phyloP scores from a whole-genome alignment of 768 basidiomycete genomes.

The Mycena crocata region DNA sequence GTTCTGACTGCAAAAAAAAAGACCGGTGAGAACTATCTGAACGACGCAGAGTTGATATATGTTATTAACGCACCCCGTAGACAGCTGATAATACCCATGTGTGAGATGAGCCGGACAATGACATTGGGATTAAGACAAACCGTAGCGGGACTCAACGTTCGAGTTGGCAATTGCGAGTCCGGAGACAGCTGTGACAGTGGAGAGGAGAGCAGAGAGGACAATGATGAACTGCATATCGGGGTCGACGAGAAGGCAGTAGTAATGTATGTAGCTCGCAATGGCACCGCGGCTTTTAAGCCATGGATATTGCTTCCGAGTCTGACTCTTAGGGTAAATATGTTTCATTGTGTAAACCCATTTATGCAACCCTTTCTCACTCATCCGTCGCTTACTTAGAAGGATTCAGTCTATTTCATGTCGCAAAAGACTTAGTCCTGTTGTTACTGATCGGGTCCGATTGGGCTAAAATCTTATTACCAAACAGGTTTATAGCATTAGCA shows the following conservation, averaged over 20 bases:
- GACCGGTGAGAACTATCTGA: no score
- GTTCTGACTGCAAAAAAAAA: no score
- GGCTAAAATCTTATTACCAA: no score
- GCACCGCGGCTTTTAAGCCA: slow-evolving; percentile 8
- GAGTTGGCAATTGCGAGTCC: slow-evolving; percentile 5
- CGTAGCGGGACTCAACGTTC: slow-evolving; percentile 9
- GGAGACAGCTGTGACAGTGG: slow-evolving; percentile 12
- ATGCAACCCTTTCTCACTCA: not conserved
- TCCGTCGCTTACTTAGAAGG: no score
- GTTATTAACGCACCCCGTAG: no score
- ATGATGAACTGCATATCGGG: slow-evolving; percentile 11
- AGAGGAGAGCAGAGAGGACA: slow-evolving; percentile 11
- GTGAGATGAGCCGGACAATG: not conserved
- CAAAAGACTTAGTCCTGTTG: no score
- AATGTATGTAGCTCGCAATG: no score
- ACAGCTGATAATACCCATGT: not conserved
- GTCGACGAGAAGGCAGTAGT: not conserved
- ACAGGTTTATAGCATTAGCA: no score
- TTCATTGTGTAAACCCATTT: not conserved
- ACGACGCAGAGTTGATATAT: no score
- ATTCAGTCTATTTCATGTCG: no score
- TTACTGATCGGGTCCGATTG: no score
- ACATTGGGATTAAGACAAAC: slow-evolving; percentile 2
- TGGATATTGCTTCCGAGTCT: not conserved
- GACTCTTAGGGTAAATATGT: not conserved